Percentiles rank a stretch among this genome's conserved stretches.
These are phyloP conservation scores for Fagus crenata DNA, from an alignment of 306 rosid genomes.

Conservation along the genomic window DNA sequence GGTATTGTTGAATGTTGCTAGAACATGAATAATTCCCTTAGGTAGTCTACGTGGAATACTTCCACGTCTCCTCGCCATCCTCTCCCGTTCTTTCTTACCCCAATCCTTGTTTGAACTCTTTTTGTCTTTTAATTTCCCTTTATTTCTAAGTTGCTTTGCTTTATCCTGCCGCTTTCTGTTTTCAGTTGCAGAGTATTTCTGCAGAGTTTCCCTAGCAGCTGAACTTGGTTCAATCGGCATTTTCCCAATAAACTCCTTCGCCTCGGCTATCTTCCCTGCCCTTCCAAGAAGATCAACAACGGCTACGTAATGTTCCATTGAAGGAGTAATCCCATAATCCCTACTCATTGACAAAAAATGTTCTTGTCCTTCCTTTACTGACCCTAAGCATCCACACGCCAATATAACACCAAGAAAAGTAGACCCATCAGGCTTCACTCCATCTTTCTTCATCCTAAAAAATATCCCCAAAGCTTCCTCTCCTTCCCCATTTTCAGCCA, in stretches of 20 bases:
- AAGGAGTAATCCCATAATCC: neutral
- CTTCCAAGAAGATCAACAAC: neutral
- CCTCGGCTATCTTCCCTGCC: neutral
- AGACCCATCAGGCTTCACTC: neutral
- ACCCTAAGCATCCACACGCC: neutral
- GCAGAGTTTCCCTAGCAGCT: neutral
- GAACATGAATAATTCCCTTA: too few species aligned
- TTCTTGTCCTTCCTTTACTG: neutral
- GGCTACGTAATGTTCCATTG: neutral
- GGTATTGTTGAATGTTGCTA: too few species aligned
- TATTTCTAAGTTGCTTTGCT: neutral
- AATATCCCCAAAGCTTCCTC: neutral
- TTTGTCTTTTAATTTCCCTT: neutral
- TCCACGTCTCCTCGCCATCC: too few species aligned
- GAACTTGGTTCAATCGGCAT: neutral
- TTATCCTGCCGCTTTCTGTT: neutral
- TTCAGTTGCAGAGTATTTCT: neutral
- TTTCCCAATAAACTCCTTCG: neutral
- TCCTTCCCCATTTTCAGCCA: conserved; percentile 11
- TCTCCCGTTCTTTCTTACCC: too few species aligned
- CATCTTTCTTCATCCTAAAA: neutral
- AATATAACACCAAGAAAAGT: neutral
- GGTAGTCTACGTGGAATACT: too few species aligned
- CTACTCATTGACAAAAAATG: neutral
- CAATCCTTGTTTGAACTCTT: too few species aligned